phyloP scores from a whole-genome alignment of 495 filamentous ascomycete genomes.

The Glonium stellatum region DNA sequence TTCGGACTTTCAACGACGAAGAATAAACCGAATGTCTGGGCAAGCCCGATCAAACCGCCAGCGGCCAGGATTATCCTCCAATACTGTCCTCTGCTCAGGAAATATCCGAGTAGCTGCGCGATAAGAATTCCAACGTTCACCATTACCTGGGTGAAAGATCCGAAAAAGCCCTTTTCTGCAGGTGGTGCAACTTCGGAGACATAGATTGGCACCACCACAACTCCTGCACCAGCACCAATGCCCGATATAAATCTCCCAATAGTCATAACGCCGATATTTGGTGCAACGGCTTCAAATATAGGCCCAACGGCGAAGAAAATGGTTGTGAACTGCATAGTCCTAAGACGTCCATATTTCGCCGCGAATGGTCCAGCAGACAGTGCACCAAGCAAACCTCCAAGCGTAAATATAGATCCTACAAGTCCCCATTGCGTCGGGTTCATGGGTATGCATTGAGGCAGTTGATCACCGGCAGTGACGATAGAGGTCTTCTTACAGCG shows the following conservation, averaged over 20 bases:
- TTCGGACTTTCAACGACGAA: conserved; percentile 77
- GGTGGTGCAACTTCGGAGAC: conserved; percentile 86
- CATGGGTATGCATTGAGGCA: conserved; percentile 81
- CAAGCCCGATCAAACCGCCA: conserved; percentile 58
- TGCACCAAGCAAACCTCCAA: conserved; percentile 81
- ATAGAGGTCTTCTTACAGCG: conserved; percentile 65
- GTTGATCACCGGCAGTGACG: conserved; percentile 29
- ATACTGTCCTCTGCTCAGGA: conserved; percentile 64
- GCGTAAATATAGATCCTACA: conserved; percentile 82
- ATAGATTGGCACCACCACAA: conserved; percentile 94
- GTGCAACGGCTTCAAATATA: conserved; percentile 60
- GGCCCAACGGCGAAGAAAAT: conserved; percentile 72
- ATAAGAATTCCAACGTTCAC: conserved; percentile 88
- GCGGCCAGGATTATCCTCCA: conserved; percentile 80
- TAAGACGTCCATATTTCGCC: conserved; percentile 62
- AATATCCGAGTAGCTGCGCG: conserved; percentile 78
- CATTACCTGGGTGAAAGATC: conserved; percentile 85
- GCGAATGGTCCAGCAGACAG: conserved; percentile 67
- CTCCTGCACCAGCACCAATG: conserved; percentile 74
- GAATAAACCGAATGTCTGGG: conserved; percentile 60
- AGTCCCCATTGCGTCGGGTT: conserved; percentile 65
- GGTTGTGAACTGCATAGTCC: conserved; percentile 64
- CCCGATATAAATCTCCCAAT: conserved; percentile 75
- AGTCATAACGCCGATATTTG: conserved; percentile 57
- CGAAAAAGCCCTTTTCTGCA: conserved; percentile 72